Evolutionary conservation across 352 stramenopile species (phyloP).

Genomic region (Phytophthora citricola): DNA sequence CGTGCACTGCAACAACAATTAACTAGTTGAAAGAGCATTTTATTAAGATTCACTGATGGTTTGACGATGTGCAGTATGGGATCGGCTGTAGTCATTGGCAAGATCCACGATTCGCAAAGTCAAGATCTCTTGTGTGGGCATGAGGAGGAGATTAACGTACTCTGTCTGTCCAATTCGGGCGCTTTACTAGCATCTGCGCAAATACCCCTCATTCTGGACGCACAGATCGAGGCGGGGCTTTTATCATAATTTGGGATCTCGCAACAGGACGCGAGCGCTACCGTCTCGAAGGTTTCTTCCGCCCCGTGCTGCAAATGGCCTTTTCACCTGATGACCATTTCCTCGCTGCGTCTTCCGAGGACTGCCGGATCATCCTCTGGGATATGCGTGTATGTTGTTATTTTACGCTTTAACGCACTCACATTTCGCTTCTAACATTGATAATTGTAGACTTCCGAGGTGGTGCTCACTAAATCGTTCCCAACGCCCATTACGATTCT

Average conservation of each 20-base stretch:
- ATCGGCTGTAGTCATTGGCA: conserved; percentile 56
- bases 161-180: conserved; percentile 50
- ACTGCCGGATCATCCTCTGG: conserved; percentile 76
- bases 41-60: background rate
- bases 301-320: conserved; percentile 65
- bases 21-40: background rate
- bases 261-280: conserved; percentile 51
- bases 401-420: background rate
- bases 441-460: conserved; percentile 62
- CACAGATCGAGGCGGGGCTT: conserved; percentile 28
- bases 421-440: background rate
- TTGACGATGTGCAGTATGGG: conserved; percentile 46
- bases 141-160: conserved; percentile 62
- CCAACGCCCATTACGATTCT: conserved; percentile 67
- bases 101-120: conserved; percentile 55
- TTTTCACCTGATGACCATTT: conserved; percentile 86
- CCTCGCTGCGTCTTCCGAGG: conserved; percentile 67
- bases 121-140: conserved; percentile 63
- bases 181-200: conserved; percentile 57
- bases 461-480: conserved; percentile 76
- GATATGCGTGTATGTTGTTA: conserved; percentile 63
- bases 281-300: conserved; percentile 63
- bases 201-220: conserved; percentile 42
- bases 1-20: background rate
- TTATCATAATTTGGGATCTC: conserved; percentile 46